These are phyloP conservation scores for Rhodofomes roseus DNA, from an alignment of 1,284 basidiomycete species.

Conservation along the genomic window DNA sequence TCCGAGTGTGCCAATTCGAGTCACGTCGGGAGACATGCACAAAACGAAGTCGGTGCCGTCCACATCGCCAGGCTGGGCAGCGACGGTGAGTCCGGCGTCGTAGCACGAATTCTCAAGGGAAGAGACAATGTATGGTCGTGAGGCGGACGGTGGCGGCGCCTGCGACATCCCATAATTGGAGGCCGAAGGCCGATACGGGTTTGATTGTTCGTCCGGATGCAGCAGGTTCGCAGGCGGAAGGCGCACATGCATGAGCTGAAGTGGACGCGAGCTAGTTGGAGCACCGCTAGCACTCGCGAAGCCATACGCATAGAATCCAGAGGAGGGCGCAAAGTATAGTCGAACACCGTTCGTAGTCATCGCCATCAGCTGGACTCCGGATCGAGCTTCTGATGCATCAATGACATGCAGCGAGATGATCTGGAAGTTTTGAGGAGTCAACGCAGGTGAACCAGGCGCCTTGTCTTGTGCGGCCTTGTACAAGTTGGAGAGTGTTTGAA, in stretches of 20 bases:
- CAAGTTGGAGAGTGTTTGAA: conserved; percentile 65
- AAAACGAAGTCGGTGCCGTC: conserved; percentile 75
- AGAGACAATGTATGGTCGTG: conserved; percentile 54
- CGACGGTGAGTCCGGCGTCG: conserved; percentile 59
- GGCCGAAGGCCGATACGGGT: conserved; percentile 39
- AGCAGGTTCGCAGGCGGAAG: conserved; percentile 73
- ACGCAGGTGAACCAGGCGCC: conserved; percentile 66
- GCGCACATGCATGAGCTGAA: conserved; percentile 75
- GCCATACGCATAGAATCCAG: conserved; percentile 39
- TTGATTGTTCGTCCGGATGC: conserved; percentile 69
- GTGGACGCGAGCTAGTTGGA: conserved; percentile 38
- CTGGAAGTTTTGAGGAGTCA: conserved; percentile 65
- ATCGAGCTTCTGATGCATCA: conserved; percentile 57
- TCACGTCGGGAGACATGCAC: conserved; percentile 75
- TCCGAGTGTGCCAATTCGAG: conserved; percentile 60
- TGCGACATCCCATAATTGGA: conserved; percentile 44
- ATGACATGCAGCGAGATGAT: conserved; percentile 66
- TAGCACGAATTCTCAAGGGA: conserved; percentile 59
- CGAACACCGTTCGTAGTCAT: conserved; percentile 77
- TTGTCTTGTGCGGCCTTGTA: conserved; percentile 74
- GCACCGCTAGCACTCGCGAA: conserved; percentile 31
- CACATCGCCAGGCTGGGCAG: conserved; percentile 66
- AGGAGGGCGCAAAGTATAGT: conserved; percentile 70
- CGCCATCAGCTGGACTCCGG: conserved; percentile 72
- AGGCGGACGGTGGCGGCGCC: conserved; percentile 36